Evolutionary conservation across 768 basidiomycete species (phyloP), one percentile per base, ranked within the genome.

Genomic region (Pleurotus tuber-regium): DNA sequence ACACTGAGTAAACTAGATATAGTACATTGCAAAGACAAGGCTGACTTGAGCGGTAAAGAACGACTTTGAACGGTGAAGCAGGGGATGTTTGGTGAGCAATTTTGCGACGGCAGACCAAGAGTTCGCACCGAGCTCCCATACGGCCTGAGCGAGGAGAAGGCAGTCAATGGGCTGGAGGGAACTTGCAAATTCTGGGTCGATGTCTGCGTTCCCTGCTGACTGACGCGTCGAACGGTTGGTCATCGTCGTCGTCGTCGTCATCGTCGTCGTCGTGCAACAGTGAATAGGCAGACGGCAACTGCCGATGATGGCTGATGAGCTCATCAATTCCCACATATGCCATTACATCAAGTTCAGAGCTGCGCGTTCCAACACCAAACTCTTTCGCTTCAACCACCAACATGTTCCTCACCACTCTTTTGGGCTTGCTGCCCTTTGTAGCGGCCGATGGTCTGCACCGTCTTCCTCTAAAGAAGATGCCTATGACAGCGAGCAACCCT

Each of bases 381-480:
- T 38, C 25, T 51, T 49, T 26, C 19, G 19, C 26, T 31, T 41
- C 40, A 14, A 59, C 63, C 58, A 71, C 65, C 72, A 78, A 78
- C 76, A 71, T 76, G 53, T 58, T 77, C 56, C 64, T 63, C 12
- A 35, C 61, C 11, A 58, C 61, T 49, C 58, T 75, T 52, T 59
- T 78, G 51, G 67, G 67, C 39, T 67, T 79, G 57, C 65, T 79
- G 50, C 76, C 78, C 63, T 78, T 71, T 71, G 72, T 77, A 33
- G 74, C 75, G 56, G 77, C 77, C 16, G 73, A 68, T 40, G 80
- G 81, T 56, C 74, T 92, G 1, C 87, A 86, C 79, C 93, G 82
- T 64, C 81, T 97, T 66, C 94, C 93, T 69, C 84, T 98, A 25
- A 82, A 92, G 70, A 97, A 97, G 74, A 64, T 96, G 1, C 78